Base-by-base conservation (phyloP, 108 stramenopile species). In the Pseudonitzschia multistriata region DNA sequence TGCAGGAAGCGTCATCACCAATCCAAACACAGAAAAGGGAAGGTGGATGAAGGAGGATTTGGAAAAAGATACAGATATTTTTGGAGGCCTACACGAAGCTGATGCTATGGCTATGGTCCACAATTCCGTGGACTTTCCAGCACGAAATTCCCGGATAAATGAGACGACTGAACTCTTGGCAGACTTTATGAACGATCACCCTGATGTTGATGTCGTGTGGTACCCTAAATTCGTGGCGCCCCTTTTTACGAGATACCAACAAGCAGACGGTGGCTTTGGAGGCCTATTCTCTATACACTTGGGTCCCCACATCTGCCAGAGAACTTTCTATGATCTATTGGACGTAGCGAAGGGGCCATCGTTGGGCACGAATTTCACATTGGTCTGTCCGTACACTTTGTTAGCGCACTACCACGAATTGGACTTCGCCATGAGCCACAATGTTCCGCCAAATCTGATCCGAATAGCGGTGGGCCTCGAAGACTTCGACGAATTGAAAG, bases 381-480 rank as follows among this genome's bases (percentile, higher is more conserved):
- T 91, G 47, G 80, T 77, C 8, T 88, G 85, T 64, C 87, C 90
- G 13, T 91, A 91, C 76, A 88, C 87, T 4, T 63, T 91, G 29
- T 62, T 91, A 36, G 90, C 90, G 11, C 90, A 91, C 60, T 91
- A 88, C 57, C 81, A 86, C 60, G 90, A 91, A 67, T 70, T 91
- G 61, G 85, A 85, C 31, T 91, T 85, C 67, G 87, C 90, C 48
- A 66, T 74, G 70, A 62, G 61, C 24, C 85, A 90, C 73, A 72
- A 81, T 37, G 86, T 90, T 21, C 74, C 76, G 27, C 83, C 86
- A 11, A 90, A 84, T 62, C 63, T 90, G 54, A 71, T 90, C 21
- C 82, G 89, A 27, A 70, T 87, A 19, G 62, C 86, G 10, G 83
- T 90, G 49, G 89, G 89, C 11, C 64, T 90, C 68, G 89, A 90